Percentiles rank a stretch among this genome's conserved stretches.
Evolutionary conservation across 345 rosid genomes (phyloP).

Genomic region (Diplotaxis tenuifolia): DNA sequence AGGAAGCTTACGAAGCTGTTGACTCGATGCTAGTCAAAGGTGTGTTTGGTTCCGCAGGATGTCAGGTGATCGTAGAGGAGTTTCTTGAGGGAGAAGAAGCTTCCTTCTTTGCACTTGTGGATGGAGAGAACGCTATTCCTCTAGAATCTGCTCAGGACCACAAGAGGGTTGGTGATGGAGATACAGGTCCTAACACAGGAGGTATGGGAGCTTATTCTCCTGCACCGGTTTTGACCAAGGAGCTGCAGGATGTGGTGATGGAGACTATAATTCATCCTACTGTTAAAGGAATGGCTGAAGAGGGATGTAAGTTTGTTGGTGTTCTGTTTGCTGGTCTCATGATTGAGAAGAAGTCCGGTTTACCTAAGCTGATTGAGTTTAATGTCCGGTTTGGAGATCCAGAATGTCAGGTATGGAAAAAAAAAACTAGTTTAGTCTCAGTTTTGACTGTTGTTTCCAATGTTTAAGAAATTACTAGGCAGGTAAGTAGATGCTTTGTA

Average conservation of each 20-base stretch:
- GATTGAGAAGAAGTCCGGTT: constrained; percentile 89
- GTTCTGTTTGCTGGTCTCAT: constrained; percentile 90
- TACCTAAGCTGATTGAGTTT: constrained; percentile 95
- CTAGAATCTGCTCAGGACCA: constrained; percentile 96
- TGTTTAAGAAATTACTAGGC: too few species aligned
- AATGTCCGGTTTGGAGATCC: constrained; percentile 99
- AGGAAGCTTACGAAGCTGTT: constrained; percentile 84
- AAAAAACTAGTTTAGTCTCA: neutral
- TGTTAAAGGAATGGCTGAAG: constrained; percentile 86
- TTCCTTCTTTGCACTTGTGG: constrained; percentile 88
- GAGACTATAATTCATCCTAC: constrained; percentile 81
- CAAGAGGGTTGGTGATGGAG: constrained; percentile 96
- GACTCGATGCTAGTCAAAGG: constrained; percentile 82
- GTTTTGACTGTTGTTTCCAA: neutral
- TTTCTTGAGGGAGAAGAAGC: constrained; percentile 95
- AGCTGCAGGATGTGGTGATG: constrained; percentile 72
- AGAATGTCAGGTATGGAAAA: constrained; percentile 77
- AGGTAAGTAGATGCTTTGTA: neutral
- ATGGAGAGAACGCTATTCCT: constrained; percentile 90
- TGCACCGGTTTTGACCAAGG: constrained; percentile 75
- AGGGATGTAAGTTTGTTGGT: constrained; percentile 90
- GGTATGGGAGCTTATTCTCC: constrained; percentile 98
- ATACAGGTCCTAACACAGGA: constrained; percentile 93
- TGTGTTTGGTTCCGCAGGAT: constrained; percentile 85
- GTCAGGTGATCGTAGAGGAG: constrained; percentile 71